Evolutionary conservation across 805 yeast species (phyloP).

Genomic region (baker's yeast (Saccharomyces cerevisiae)): DNA sequence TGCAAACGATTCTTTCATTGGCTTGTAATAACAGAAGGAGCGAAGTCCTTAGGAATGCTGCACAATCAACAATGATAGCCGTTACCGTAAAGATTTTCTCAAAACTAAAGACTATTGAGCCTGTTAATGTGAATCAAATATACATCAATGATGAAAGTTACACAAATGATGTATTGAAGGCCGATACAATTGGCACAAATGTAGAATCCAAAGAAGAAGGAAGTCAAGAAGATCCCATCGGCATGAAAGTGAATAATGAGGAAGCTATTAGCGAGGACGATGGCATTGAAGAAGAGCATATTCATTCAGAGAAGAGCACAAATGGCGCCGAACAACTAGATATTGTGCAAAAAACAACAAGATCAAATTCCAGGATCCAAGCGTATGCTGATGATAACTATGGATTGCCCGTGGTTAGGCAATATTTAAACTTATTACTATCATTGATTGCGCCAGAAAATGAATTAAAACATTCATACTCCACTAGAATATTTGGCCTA

Average conservation of each 20-base stretch:
- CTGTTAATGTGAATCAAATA: constrained; percentile 31
- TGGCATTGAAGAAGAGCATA: constrained; percentile 2
- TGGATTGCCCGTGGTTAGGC: constrained; percentile 69
- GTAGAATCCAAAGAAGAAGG: constrained; percentile 32
- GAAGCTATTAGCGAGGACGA: constrained; percentile 1
- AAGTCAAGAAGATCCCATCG: constrained; percentile 13
- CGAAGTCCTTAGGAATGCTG: constrained; percentile 77
- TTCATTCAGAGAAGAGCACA: not conserved
- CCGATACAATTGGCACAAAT: constrained; percentile 44
- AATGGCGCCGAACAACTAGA: not conserved
- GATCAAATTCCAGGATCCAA: not conserved
- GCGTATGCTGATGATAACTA: constrained; percentile 36
- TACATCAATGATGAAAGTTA: constrained; percentile 43
- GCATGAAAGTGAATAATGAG: constrained; percentile 7
- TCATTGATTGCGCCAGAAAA: constrained; percentile 77
- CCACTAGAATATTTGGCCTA: constrained; percentile 76
- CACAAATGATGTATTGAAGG: constrained; percentile 43
- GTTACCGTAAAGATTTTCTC: constrained; percentile 62
- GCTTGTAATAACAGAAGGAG: constrained; percentile 88
- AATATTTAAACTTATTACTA: constrained; percentile 64
- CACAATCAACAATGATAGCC: constrained; percentile 67
- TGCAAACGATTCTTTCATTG: constrained; percentile 80
- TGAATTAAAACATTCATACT: constrained; percentile 77
- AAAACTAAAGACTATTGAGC: constrained; percentile 48
- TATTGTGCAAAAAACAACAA: constrained; percentile 1